Conservation (phyloP, 352 stramenopile species). For the Phytophthora fragariaefolia region DNA sequence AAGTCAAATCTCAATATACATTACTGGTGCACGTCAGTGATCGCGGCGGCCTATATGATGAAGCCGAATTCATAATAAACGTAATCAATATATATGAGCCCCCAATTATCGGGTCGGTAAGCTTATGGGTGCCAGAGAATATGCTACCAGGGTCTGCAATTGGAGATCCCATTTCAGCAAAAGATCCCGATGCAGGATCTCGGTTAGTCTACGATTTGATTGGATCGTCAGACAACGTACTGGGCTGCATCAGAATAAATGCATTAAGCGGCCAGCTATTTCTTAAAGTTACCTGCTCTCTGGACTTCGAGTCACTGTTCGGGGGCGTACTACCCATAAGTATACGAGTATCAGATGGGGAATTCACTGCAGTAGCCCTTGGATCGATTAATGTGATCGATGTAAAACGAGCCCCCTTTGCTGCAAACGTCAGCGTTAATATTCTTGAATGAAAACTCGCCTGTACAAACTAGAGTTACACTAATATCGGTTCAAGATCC, state of each 20-base stretch:
- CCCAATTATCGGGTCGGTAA: slow-evolving; percentile 23
- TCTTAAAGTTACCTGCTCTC: slow-evolving; percentile 13
- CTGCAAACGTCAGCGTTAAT: neutral
- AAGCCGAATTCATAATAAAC: slow-evolving; percentile 15
- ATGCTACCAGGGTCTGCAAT: slow-evolving; percentile 19
- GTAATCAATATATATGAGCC: slow-evolving; percentile 36
- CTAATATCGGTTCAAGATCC: slow-evolving; percentile 42
- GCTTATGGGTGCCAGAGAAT: slow-evolving; percentile 26
- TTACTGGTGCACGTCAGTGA: slow-evolving; percentile 28
- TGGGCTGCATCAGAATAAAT: slow-evolving; percentile 24
- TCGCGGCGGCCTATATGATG: slow-evolving; percentile 12
- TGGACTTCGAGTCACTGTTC: slow-evolving; percentile 36
- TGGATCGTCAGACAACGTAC: slow-evolving; percentile 12
- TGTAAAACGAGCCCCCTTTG: slow-evolving; percentile 50
- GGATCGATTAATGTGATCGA: slow-evolving; percentile 41
- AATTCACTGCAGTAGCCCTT: slow-evolving; percentile 23
- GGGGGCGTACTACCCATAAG: slow-evolving; percentile 30
- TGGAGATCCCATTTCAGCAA: slow-evolving; percentile 22
- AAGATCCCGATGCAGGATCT: slow-evolving; percentile 20
- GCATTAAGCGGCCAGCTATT: slow-evolving; percentile 22
- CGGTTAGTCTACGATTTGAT: slow-evolving; percentile 19
- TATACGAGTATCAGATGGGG: slow-evolving; percentile 45
- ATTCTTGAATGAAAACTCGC: slow-evolving; percentile 29
- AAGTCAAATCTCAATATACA: slow-evolving; percentile 16
- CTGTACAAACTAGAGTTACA: slow-evolving; percentile 22